phyloP scores from a whole-genome alignment of 2,329 filamentous ascomycete species.

The Tolypocladium ovalisporum region DNA sequence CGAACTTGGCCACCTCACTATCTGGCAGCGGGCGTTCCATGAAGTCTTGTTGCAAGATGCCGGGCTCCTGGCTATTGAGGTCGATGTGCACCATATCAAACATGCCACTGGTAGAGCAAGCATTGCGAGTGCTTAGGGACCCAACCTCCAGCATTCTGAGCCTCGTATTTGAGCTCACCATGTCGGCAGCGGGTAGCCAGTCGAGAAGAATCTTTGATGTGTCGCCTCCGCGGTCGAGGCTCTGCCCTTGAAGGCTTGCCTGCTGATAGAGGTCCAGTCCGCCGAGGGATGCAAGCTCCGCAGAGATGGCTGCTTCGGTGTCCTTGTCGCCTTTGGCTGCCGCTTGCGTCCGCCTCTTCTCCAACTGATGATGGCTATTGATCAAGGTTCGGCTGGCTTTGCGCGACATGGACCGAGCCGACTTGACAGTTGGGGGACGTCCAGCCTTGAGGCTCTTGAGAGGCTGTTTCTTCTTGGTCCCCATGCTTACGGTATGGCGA shows the following conservation, averaged over 20 bases:
- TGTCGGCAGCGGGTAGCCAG: conserved; percentile 36
- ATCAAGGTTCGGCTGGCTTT: conserved; percentile 55
- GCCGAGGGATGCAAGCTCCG: conserved; percentile 46
- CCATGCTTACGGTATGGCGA: conserved; percentile 33
- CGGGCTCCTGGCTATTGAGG: conserved; percentile 71
- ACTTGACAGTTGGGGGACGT: conserved; percentile 44
- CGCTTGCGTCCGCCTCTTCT: conserved; percentile 51
- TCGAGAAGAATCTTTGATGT: conserved; percentile 53
- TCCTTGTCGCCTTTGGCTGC: conserved; percentile 37
- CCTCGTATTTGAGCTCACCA: conserved; percentile 13
- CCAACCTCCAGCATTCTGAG: conserved; percentile 79
- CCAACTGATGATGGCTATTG: conserved; percentile 53
- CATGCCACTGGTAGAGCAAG: conserved; percentile 60
- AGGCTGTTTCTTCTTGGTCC: conserved; percentile 31
- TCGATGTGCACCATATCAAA: conserved; percentile 81
- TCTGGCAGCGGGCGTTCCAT: conserved; percentile 73
- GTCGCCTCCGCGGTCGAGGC: conserved; percentile 54
- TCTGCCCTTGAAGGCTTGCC: conserved; percentile 59
- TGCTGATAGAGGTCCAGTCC: conserved; percentile 54
- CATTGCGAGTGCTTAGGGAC: conserved; percentile 73
- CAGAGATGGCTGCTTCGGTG: conserved; percentile 33
- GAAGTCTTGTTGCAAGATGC: conserved; percentile 84
- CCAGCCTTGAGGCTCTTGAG: conserved; percentile 35
- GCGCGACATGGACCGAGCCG: conserved; percentile 47
- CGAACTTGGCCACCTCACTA: conserved; percentile 55